phyloP scores from a whole-genome alignment of 1,284 basidiomycete genomes.

The Phlebopus sp. region DNA sequence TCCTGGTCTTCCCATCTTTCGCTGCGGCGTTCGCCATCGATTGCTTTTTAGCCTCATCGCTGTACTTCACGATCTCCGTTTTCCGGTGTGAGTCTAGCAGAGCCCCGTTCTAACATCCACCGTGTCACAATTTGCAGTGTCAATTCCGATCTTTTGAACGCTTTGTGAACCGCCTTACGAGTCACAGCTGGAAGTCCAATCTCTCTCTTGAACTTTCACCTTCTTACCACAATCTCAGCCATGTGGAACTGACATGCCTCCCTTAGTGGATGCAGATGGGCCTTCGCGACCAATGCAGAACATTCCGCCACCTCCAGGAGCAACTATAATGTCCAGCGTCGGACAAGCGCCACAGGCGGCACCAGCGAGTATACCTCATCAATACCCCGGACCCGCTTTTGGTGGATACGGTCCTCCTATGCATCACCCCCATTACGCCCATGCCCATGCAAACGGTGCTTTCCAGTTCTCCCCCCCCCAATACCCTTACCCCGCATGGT shows the following conservation, averaged over 20 bases:
- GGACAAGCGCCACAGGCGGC: slow-evolving; percentile 12
- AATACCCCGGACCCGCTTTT: slow-evolving; percentile 18
- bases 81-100: no score
- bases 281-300: slow-evolving; percentile 1
- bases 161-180: no score
- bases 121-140: no score
- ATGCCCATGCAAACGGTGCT: slow-evolving; percentile 1
- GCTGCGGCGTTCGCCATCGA: no score
- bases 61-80: no score
- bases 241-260: slow-evolving; percentile 27
- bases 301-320: slow-evolving; percentile 29
- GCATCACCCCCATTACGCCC: neutral
- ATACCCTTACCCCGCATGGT: slow-evolving; percentile 13
- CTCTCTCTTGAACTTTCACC: slow-evolving; percentile 11
- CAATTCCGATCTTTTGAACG: no score
- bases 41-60: no score
- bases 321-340: slow-evolving; percentile 10
- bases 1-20: no score
- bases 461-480: slow-evolving; percentile 15
- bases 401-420: slow-evolving; percentile 11
- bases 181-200: no score
- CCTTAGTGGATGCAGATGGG: slow-evolving; percentile 21
- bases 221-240: slow-evolving; percentile 5
- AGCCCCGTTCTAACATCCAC: no score
- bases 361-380: slow-evolving; percentile 6